These are phyloP conservation scores for Moricandia moricandioides DNA, from an alignment of 345 rosid species.

Conservation along the genomic window DNA sequence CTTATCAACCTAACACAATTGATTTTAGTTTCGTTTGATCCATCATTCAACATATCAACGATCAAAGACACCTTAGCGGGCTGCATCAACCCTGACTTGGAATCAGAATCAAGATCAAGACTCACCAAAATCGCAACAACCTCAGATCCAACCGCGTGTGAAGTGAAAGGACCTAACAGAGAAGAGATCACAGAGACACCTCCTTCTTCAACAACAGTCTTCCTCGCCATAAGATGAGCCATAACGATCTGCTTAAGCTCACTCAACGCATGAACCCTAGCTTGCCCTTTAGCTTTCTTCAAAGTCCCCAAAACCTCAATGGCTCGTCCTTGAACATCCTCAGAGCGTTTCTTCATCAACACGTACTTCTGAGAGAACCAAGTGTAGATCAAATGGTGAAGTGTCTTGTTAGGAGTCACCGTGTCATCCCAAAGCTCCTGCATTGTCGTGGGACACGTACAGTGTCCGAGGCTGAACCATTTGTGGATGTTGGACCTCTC, in stretches of 20 bases:
- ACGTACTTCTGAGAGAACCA: slow-evolving; percentile 70
- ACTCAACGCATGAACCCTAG: slow-evolving; percentile 60
- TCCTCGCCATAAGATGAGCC: slow-evolving; percentile 48
- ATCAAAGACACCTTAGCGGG: slow-evolving; percentile 66
- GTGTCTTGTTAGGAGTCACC: slow-evolving; percentile 64
- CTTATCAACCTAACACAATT: slow-evolving; percentile 57
- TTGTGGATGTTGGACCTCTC: slow-evolving; percentile 61
- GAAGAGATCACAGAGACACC: slow-evolving; percentile 48
- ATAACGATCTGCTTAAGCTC: slow-evolving; percentile 54
- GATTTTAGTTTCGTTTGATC: slow-evolving; percentile 64
- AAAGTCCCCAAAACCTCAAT: slow-evolving; percentile 52
- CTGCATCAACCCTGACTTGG: slow-evolving; percentile 55
- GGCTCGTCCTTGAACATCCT: slow-evolving; percentile 71
- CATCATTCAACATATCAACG: slow-evolving; percentile 76
- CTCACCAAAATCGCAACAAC: slow-evolving; percentile 63
- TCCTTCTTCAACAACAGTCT: slow-evolving; percentile 48
- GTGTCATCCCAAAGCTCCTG: slow-evolving; percentile 76
- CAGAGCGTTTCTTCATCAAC: slow-evolving; percentile 57
- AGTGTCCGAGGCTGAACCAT: slow-evolving; percentile 62
- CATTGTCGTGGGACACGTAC: slow-evolving; percentile 76
- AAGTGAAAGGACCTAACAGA: slow-evolving; percentile 68
- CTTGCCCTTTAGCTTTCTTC: slow-evolving; percentile 68
- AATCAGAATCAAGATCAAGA: slow-evolving; percentile 56
- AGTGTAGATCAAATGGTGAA: slow-evolving; percentile 58
- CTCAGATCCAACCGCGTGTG: slow-evolving; percentile 75